Conservation (phyloP, 1,284 basidiomycete species). For the Filobasidium uniguttulatum region DNA sequence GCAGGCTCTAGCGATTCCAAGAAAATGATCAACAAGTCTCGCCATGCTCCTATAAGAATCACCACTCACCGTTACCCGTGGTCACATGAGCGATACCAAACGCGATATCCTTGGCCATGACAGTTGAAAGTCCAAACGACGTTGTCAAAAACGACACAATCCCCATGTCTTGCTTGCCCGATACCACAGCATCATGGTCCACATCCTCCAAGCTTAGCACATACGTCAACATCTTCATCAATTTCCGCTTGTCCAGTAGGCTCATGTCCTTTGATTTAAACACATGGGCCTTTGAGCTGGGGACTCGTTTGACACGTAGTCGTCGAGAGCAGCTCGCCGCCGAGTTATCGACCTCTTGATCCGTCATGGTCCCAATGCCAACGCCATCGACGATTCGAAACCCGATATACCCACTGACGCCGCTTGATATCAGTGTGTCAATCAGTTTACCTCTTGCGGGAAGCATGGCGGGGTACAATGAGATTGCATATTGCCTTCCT, state of each 20-base stretch:
- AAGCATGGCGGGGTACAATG: slow-evolving; percentile 67
- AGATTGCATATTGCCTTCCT: slow-evolving; percentile 61
- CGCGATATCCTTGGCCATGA: slow-evolving; percentile 49
- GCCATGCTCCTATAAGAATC: neutral
- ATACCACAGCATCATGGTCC: slow-evolving; percentile 17
- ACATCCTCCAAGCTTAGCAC: slow-evolving; percentile 59
- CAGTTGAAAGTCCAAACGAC: slow-evolving; percentile 49
- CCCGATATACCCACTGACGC: slow-evolving; percentile 77
- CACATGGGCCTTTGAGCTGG: slow-evolving; percentile 81
- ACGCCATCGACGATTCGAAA: slow-evolving; percentile 75
- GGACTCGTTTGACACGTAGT: slow-evolving; percentile 48
- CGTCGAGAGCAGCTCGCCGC: too few relatives aligned
- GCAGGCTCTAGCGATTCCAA: slow-evolving; percentile 50
- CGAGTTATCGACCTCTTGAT: slow-evolving; percentile 1
- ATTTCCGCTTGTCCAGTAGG: slow-evolving; percentile 70
- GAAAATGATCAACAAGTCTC: slow-evolving; percentile 1
- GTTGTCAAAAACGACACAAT: slow-evolving; percentile 51
- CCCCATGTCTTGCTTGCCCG: slow-evolving; percentile 44
- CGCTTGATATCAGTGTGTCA: slow-evolving; percentile 62
- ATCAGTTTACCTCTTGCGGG: slow-evolving; percentile 69
- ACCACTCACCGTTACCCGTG: neutral
- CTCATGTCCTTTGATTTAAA: slow-evolving; percentile 71
- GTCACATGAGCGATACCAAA: slow-evolving; percentile 59
- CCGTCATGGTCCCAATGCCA: slow-evolving; percentile 23
- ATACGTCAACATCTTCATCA: slow-evolving; percentile 86